These are phyloP conservation scores for Bruguiera hainesii DNA, from an alignment of 441 rosid genomes.

Conservation along the genomic window DNA sequence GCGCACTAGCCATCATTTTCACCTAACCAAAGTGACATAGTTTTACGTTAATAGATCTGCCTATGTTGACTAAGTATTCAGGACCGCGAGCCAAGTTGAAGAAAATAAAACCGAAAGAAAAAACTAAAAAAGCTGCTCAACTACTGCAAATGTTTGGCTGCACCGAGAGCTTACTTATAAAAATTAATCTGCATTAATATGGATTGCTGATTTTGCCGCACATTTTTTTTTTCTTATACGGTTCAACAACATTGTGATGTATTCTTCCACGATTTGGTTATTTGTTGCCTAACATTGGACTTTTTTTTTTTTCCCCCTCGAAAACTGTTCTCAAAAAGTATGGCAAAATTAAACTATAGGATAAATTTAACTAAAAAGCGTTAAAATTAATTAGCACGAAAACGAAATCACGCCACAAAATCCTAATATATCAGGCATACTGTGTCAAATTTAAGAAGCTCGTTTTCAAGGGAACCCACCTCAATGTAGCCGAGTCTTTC, in stretches of 20 bases:
- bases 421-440: background rate
- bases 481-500: constrained; percentile 93
- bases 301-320: background rate
- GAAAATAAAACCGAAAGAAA: background rate
- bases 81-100: no score
- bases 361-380: background rate
- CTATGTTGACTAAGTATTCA: no score
- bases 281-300: constrained; percentile 27
- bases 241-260: constrained; percentile 25
- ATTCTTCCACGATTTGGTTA: constrained; percentile 15
- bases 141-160: constrained; percentile 17
- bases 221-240: constrained; percentile 17
- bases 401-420: background rate
- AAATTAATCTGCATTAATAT: constrained; percentile 9
- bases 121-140: constrained; percentile 22
- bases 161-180: constrained; percentile 10
- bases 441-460: background rate
- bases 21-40: constrained; percentile 11
- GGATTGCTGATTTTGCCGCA: background rate
- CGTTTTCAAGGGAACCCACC: constrained; percentile 44
- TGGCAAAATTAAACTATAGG: background rate
- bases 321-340: background rate
- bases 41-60: no score
- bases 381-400: background rate
- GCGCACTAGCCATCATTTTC: background rate